These are phyloP conservation scores for Cyberlindnera lachancei DNA, from an alignment of 805 yeast species.

Conservation along the genomic window DNA sequence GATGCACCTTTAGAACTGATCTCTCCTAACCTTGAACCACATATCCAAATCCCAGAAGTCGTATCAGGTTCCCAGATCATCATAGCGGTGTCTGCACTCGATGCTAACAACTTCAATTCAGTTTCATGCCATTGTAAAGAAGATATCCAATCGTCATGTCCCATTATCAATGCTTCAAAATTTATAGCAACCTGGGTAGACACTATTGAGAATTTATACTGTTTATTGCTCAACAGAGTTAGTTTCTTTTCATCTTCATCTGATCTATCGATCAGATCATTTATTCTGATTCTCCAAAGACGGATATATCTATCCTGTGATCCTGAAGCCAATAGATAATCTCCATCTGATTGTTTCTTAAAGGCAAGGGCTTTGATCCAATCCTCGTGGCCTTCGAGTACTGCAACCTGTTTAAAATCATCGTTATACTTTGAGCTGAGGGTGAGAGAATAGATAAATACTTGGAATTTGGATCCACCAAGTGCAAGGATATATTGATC, in stretches of 20 bases:
- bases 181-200: constrained; percentile 45
- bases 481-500: constrained; percentile 45
- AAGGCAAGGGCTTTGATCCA: constrained; percentile 81
- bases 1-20: constrained; percentile 94
- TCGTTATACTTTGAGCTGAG: constrained; percentile 10
- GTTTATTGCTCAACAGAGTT: constrained; percentile 60
- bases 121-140: constrained; percentile 69
- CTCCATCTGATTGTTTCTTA: constrained; percentile 37
- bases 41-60: constrained; percentile 85
- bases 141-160: constrained; percentile 97
- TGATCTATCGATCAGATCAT: constrained; percentile 47
- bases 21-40: constrained; percentile 78
- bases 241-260: constrained; percentile 47
- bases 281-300: constrained; percentile 68
- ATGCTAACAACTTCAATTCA: constrained; percentile 57
- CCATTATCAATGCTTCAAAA: constrained; percentile 92
- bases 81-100: constrained; percentile 88
- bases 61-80: constrained; percentile 92
- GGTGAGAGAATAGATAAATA: constrained; percentile 48
- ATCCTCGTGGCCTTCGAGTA: constrained; percentile 86
- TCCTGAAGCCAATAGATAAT: constrained; percentile 73
- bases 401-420: constrained; percentile 36
- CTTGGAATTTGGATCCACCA: constrained; percentile 59
- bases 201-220: constrained; percentile 46
- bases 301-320: constrained; percentile 91